Percentiles rank a stretch among this genome's conserved stretches.
Evolutionary conservation across 2,329 filamentous ascomycete genomes (phyloP).

Genomic region (Fusarium praegraminearum): DNA sequence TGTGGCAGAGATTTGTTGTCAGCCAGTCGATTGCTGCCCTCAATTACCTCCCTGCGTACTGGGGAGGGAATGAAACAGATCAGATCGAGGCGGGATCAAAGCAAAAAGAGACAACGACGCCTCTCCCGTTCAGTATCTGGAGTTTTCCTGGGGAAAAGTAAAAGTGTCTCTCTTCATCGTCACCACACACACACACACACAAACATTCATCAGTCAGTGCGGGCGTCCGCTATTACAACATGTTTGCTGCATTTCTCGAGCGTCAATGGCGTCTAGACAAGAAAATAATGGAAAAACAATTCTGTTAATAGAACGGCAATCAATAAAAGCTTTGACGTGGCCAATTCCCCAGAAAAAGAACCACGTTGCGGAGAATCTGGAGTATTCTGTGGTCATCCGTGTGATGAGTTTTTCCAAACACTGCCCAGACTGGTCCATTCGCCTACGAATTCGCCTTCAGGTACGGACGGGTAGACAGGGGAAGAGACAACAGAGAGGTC

Average conservation of each 20-base stretch:
- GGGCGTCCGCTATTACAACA: neutral
- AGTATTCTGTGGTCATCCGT: slow-evolving; percentile 21
- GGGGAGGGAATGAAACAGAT: slow-evolving; percentile 8
- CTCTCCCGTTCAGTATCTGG: slow-evolving; percentile 39
- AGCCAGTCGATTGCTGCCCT: slow-evolving; percentile 13
- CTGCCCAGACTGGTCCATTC: slow-evolving; percentile 5
- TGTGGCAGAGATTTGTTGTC: neutral
- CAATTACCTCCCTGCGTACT: slow-evolving; percentile 17
- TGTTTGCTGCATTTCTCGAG: slow-evolving; percentile 10
- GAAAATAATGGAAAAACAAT: slow-evolving; percentile 12
- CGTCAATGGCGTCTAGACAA: slow-evolving; percentile 43
- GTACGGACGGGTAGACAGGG: neutral
- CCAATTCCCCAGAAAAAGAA: slow-evolving; percentile 17
- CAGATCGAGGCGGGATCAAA: neutral
- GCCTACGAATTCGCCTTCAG: slow-evolving; percentile 1
- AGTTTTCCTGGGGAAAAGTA: slow-evolving; percentile 39
- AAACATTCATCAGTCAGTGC: neutral
- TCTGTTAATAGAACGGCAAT: neutral
- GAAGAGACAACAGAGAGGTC: slow-evolving; percentile 15
- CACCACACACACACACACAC: neutral
- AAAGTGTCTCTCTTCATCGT: slow-evolving; percentile 1
- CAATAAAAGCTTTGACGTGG: slow-evolving; percentile 22
- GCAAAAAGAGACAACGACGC: slow-evolving; percentile 44
- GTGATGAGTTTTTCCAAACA: slow-evolving; percentile 10
- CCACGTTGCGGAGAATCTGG: slow-evolving; percentile 33